Base-by-base conservation (phyloP, 352 stramenopile genomes). In the Globisporangium paddicum region DNA sequence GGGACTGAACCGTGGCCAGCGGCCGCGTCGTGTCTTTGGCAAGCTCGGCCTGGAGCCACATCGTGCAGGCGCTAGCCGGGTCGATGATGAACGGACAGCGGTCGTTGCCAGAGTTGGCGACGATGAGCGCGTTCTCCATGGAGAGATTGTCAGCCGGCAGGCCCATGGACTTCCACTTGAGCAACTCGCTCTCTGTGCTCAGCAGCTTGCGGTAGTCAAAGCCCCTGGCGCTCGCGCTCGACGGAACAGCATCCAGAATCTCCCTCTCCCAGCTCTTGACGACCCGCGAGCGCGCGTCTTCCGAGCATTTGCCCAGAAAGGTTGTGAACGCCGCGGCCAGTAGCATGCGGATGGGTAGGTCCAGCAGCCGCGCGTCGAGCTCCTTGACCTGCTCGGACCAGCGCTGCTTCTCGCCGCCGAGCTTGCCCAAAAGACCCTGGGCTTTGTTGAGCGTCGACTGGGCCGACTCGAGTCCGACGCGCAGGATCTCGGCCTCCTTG, bases 51-150 rank as follows among this genome's bases (percentile, higher is more conserved):
- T 97, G 86, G 7, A 98, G 45, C 95, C 95, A 98, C 3, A 65
- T 64, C 0, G 83, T 94, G 18, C 86, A 85, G 0, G 93, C 91
- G 40, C 77, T 96, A 0, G 92, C 91, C 0, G 95, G 95, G 50
- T 98, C 95, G 47, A 98, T 94, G 60, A 98, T 97, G 55, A 98
- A 98, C 2, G 95, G 92, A 46, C 96, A 96, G 5, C 89, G 76
- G 21, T 89, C 73, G 6, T 61, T 57, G n/a, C 76, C 79, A 0
- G 71, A 79, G 46, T 96, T 86, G 4, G 86, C 63, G 5, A 98
- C 77, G 10, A 98, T 88, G 5, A 98, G 64, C 1, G 86, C 94
- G 58, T 98, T 98, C 58, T 98, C 95, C 78, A 97, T 93, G 10
- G 85, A 97, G 2, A 98, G 65, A 37, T 96, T 86, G 60, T 98